Evolutionary conservation across 768 basidiomycete genomes (phyloP).

Genomic region (Leccinum subgranulosum): DNA sequence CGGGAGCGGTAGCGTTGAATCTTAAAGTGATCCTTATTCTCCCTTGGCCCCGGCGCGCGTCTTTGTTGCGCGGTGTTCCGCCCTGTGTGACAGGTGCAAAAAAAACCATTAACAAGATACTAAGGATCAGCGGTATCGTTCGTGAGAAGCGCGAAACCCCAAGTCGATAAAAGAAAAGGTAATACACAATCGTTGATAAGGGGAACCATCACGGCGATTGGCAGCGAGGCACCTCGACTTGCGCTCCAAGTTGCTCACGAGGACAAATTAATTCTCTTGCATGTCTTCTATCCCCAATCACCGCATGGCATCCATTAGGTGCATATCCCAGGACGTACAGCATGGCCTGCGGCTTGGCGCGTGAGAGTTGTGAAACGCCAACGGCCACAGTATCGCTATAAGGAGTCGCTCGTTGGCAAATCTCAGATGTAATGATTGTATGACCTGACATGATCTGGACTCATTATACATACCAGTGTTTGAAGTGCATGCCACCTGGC

Average conservation of each 20-base stretch:
- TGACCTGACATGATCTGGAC: neutral
- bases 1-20: neutral
- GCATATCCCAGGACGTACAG: neutral
- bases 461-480: neutral
- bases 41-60: neutral
- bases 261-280: neutral
- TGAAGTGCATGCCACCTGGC: neutral
- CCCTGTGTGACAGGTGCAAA: neutral
- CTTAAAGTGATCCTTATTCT: neutral
- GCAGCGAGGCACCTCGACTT: neutral
- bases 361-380: neutral
- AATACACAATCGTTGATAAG: too few relatives aligned
- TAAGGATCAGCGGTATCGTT: neutral
- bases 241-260: neutral
- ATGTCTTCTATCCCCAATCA: neutral
- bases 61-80: neutral
- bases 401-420: neutral
- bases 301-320: neutral
- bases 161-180: too few relatives aligned
- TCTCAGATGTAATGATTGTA: neutral
- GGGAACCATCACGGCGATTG: neutral
- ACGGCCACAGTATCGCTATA: neutral
- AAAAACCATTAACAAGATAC: neutral
- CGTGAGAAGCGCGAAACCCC: neutral
- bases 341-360: neutral